A percentile compares a stretch with the other conserved stretches of the same genome.
These are phyloP conservation scores for Ascoidea asiatica DNA, from an alignment of 805 yeast genomes.

Conservation along the genomic window DNA sequence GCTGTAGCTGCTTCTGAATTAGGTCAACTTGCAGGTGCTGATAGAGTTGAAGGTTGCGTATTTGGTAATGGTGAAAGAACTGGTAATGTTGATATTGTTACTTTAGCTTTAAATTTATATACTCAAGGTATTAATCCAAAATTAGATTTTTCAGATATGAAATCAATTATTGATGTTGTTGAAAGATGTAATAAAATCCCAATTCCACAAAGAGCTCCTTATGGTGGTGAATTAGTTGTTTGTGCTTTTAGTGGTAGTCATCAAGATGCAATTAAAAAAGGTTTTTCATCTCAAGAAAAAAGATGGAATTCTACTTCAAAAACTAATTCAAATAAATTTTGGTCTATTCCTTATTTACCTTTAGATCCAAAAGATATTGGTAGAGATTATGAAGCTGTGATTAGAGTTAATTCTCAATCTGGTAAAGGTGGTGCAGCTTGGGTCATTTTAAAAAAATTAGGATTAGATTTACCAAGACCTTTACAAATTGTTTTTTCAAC, in stretches of 20 bases:
- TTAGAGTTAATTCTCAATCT: constrained; percentile 76
- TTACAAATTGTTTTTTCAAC: constrained; percentile 58
- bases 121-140: constrained; percentile 66
- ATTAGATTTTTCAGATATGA: constrained; percentile 58
- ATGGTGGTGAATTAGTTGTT: constrained; percentile 67
- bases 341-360: constrained; percentile 70
- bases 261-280: constrained; percentile 61
- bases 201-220: constrained; percentile 64
- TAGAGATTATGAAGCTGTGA: constrained; percentile 69
- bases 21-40: constrained; percentile 73
- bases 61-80: constrained; percentile 82
- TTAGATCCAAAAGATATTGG: constrained; percentile 75
- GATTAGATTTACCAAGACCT: constrained; percentile 60
- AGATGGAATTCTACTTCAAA: constrained; percentile 33
- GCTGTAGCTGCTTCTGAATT: constrained; percentile 76
- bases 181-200: constrained; percentile 73
- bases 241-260: constrained; percentile 69
- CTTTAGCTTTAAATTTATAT: constrained; percentile 65
- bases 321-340: too few species aligned
- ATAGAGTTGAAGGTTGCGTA: constrained; percentile 73
- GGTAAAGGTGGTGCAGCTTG: constrained; percentile 86
- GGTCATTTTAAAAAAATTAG: constrained; percentile 58
- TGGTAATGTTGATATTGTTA: constrained; percentile 68
- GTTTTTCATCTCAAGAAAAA: constrained; percentile 39
- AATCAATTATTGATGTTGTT: constrained; percentile 50